phyloP scores from a whole-genome alignment of 2,329 filamentous ascomycete species.

The Chlorencoelia australis region DNA sequence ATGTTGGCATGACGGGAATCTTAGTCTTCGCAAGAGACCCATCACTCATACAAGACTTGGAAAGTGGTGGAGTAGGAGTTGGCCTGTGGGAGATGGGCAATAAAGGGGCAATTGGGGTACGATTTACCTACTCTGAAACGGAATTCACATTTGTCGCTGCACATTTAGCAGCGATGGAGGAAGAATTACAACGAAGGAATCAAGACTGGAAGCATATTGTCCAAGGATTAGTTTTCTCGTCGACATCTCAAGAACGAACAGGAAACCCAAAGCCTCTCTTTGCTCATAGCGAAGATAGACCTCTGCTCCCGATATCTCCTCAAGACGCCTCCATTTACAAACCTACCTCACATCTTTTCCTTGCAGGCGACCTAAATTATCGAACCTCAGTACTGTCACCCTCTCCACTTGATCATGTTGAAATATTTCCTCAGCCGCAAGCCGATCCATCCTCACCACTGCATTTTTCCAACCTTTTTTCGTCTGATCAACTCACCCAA shows the following conservation, averaged over 20 bases:
- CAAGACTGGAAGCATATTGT: conserved; percentile 82
- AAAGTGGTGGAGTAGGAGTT: conserved; percentile 74
- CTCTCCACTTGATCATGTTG: conserved; percentile 39
- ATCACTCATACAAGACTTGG: conserved; percentile 50
- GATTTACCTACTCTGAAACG: conserved; percentile 52
- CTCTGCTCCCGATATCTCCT: conserved; percentile 32
- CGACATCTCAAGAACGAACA: conserved; percentile 24
- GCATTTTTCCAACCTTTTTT: conserved; percentile 58
- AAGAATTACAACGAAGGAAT: conserved; percentile 65
- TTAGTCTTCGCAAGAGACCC: conserved; percentile 70
- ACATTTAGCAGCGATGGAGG: conserved; percentile 83
- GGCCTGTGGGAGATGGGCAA: conserved; percentile 86
- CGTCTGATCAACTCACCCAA: conserved; percentile 66
- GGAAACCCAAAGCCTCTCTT: conserved; percentile 6
- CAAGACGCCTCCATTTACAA: conserved; percentile 58
- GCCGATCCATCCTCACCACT: conserved; percentile 39
- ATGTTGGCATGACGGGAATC: conserved; percentile 82
- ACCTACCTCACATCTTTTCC: conserved; percentile 66
- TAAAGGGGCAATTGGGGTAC: conserved; percentile 80
- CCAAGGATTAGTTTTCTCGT: conserved; percentile 65
- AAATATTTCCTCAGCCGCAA: conserved; percentile 52
- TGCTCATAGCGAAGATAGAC: conserved; percentile 35
- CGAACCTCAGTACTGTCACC: conserved; percentile 65
- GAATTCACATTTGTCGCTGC: conserved; percentile 79
- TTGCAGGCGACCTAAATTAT: conserved; percentile 93